phyloP scores from a whole-genome alignment of 2,329 filamentous ascomycete species.

The Curvularia verruculosa region DNA sequence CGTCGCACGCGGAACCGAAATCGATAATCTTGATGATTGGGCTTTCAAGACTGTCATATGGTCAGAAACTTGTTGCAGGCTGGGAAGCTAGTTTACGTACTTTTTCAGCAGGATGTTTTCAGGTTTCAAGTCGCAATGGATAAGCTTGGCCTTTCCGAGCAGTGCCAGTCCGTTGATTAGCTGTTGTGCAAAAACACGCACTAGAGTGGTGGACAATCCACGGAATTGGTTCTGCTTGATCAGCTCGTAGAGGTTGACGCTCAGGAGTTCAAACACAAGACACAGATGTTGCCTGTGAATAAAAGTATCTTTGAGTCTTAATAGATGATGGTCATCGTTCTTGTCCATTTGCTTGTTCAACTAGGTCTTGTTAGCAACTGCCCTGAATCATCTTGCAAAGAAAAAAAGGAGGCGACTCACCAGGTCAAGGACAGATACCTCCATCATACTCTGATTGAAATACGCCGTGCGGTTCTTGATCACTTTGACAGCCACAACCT shows the following conservation, averaged over 20 bases:
- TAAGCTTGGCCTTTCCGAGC: constrained; percentile 93
- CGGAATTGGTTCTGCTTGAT: constrained; percentile 99
- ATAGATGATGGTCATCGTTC: constrained; percentile 95
- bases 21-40: constrained; percentile 99
- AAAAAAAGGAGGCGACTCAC: constrained; percentile 56
- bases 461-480: constrained; percentile 99
- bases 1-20: constrained; percentile 97
- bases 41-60: constrained; percentile 73
- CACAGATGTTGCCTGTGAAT: constrained; percentile 97
- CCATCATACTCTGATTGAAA: constrained; percentile 99
- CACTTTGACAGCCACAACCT: constrained; percentile 98
- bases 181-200: constrained; percentile 97
- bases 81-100: constrained; percentile 49
- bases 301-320: constrained; percentile 95
- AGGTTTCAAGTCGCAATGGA: constrained; percentile 97
- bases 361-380: constrained; percentile 53
- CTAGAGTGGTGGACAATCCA: constrained; percentile 92
- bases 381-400: background rate
- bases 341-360: constrained; percentile 99
- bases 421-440: constrained; percentile 95
- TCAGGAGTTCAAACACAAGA: constrained; percentile 92
- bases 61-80: constrained; percentile 15
- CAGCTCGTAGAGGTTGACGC: constrained; percentile 96
- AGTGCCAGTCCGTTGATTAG: constrained; percentile 89
- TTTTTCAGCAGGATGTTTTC: constrained; percentile 99